These are phyloP conservation scores for Colletotrichum viniferum DNA, from an alignment of 2,329 filamentous ascomycete species.

Conservation along the genomic window DNA sequence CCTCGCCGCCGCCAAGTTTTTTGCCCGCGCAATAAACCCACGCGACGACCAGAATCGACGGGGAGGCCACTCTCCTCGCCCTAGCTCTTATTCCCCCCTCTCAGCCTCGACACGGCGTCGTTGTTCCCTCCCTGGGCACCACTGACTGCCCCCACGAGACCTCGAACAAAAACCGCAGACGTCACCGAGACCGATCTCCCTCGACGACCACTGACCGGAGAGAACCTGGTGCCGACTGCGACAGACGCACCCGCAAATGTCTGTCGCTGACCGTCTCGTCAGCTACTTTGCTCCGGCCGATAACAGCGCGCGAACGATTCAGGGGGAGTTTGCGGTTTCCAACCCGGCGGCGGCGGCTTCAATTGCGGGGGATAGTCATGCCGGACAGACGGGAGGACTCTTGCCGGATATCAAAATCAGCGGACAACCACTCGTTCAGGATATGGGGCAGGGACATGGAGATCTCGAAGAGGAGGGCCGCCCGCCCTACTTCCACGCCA, in stretches of 20 bases:
- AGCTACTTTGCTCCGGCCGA: slow-evolving; percentile 52
- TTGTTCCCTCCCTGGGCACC: not conserved
- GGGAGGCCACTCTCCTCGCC: not conserved
- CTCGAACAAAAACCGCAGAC: not conserved
- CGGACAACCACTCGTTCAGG: slow-evolving; percentile 6
- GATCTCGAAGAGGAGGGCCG: slow-evolving; percentile 47
- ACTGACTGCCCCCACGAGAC: not conserved
- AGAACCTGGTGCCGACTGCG: slow-evolving; percentile 3
- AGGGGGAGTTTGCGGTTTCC: slow-evolving; percentile 17
- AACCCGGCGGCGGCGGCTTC: slow-evolving; percentile 33
- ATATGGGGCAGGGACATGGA: slow-evolving; percentile 26
- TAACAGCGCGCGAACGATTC: slow-evolving; percentile 26
- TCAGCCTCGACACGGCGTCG: not conserved
- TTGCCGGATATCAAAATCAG: slow-evolving; percentile 32
- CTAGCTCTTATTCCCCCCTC: not conserved
- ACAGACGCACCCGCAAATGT: slow-evolving; percentile 45
- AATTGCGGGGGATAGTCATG: slow-evolving; percentile 39
- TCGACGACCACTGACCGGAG: not conserved
- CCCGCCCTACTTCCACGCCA: slow-evolving; percentile 62
- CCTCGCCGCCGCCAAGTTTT: slow-evolving; percentile 21
- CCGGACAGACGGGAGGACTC: slow-evolving; percentile 26
- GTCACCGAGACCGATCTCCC: slow-evolving; percentile 32
- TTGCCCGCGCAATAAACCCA: slow-evolving; percentile 3
- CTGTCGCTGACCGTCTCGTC: slow-evolving; percentile 58
- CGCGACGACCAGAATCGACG: slow-evolving; percentile 8